phyloP scores from a whole-genome alignment of 1,284 basidiomycete species.

The Inonotus obliquus region DNA sequence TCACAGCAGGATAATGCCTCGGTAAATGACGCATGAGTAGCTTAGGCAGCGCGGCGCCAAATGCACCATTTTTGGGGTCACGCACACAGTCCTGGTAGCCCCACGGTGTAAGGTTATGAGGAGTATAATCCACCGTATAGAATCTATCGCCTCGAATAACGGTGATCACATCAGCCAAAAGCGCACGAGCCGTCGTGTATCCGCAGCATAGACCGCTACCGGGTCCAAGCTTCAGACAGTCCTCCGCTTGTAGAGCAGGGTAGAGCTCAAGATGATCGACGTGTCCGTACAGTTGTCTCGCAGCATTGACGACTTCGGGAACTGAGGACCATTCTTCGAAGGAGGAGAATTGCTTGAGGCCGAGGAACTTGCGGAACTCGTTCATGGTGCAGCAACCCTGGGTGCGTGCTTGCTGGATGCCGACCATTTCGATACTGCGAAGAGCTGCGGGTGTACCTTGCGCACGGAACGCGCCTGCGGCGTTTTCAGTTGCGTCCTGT shows the following conservation, averaged over 20 bases:
- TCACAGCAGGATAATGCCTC: constrained; percentile 34
- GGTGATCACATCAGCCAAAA: constrained; percentile 48
- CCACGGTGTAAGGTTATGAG: constrained; percentile 31
- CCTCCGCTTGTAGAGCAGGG: constrained; percentile 36
- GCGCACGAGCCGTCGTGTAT: constrained; percentile 41
- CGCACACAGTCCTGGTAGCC: constrained; percentile 27
- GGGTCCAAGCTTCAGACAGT: constrained; percentile 43
- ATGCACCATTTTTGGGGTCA: constrained; percentile 25
- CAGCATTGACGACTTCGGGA: constrained; percentile 42
- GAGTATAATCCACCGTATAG: constrained; percentile 34
- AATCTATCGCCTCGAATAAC: constrained; percentile 36
- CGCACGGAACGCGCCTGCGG: constrained; percentile 43
- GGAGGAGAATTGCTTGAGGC: constrained; percentile 37
- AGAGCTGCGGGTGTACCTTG: constrained; percentile 37
- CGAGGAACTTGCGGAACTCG: constrained; percentile 50
- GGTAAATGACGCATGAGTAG: constrained; percentile 47
- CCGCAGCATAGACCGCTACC: constrained; percentile 46
- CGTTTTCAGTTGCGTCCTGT: constrained; percentile 37
- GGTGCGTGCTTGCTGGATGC: constrained; percentile 38
- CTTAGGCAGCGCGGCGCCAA: constrained; percentile 24
- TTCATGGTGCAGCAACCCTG: constrained; percentile 46
- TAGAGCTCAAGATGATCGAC: constrained; percentile 50
- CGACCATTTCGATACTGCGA: constrained; percentile 42
- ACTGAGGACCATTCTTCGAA: constrained; percentile 58
- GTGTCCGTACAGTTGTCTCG: constrained; percentile 46